Base-by-base conservation (phyloP, 2,329 filamentous ascomycete species). In the Metarhizium sp. region DNA sequence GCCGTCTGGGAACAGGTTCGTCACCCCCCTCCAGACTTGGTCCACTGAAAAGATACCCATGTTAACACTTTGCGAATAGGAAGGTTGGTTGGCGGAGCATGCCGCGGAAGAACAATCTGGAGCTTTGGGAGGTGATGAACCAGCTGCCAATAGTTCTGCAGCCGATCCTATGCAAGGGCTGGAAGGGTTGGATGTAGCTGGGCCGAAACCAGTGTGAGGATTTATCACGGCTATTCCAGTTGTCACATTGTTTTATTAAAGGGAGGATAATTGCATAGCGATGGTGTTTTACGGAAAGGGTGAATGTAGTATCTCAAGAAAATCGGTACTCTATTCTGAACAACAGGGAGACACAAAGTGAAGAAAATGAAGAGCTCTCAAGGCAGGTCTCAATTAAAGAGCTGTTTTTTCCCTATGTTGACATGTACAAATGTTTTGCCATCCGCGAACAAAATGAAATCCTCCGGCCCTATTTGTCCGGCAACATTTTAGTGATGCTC, bases 1-100 rank as follows among this genome's bases (percentile, higher is more conserved):
- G 95, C 94, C 34, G 79, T 99, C 50, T 99, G 94, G 95, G 90
- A 96, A 71, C 92, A 97, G 85, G 94, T 96, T 73, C 52, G 81
- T 71, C 14, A 29, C 53, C 34, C 32, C 36, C 20, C 25, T 14
- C 5, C 18, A 7, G 4, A 30, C 45, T 48, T 2, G n/a, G 2
- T 40, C 25, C 8, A 48, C 25, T 16, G 25, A 48, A 20, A 4
- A 30, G 20, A 20, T 25, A 6, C 29, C 54, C 18, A 38, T 18
- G 46, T 50, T 57, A 32, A 57, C 30, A 13, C 14, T 3, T 40
- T 2, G 18, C n/a, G 29, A 30, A 55, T 63, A 97, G 92, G 95
- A 99, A 76, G 88, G 88, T 45, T 99, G 94, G 84, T 75, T 97
- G 65, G 88, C 91, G 47, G 88, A 95, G 68, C 82, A 96, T 75